Evolutionary conservation across 768 basidiomycete species (phyloP).

Genomic region (Heimioporus sp.): DNA sequence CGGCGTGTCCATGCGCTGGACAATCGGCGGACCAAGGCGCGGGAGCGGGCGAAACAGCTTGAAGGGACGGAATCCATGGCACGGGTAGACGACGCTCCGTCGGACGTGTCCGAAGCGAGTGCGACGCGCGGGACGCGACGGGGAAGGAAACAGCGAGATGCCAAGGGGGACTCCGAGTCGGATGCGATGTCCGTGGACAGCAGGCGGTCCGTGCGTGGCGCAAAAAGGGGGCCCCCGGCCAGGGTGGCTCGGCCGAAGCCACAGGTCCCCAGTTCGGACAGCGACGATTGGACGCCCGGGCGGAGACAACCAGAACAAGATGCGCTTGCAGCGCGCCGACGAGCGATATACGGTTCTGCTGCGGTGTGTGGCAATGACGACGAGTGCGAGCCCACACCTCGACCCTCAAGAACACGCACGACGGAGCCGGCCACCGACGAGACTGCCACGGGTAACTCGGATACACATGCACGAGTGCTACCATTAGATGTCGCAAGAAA

Average conservation of each 20-base stretch:
- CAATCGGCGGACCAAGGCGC: constrained; percentile 19
- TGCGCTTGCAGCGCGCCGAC: neutral
- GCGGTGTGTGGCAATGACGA: too few species aligned
- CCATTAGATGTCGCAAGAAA: constrained; percentile 23
- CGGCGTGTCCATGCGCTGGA: constrained; percentile 18
- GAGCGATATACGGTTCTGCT: neutral
- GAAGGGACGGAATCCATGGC: constrained; percentile 2
- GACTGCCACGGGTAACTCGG: neutral
- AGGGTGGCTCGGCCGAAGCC: neutral
- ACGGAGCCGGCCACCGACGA: neutral
- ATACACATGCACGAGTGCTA: neutral
- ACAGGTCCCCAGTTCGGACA: neutral
- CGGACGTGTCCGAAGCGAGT: constrained; percentile 9
- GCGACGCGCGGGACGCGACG: constrained; percentile 2
- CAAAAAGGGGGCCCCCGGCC: neutral
- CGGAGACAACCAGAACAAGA: neutral
- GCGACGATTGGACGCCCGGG: constrained; percentile 2
- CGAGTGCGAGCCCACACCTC: constrained; percentile 14
- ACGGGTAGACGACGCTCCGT: neutral
- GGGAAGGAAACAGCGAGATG: neutral
- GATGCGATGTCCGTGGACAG: constrained; percentile 32
- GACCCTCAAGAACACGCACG: constrained; percentile 12
- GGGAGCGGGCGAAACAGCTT: constrained; percentile 18
- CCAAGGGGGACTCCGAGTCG: constrained; percentile 17
- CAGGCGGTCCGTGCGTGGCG: constrained; percentile 5